phyloP scores from a whole-genome alignment of 768 basidiomycete species.

The Termitomyces sp. region DNA sequence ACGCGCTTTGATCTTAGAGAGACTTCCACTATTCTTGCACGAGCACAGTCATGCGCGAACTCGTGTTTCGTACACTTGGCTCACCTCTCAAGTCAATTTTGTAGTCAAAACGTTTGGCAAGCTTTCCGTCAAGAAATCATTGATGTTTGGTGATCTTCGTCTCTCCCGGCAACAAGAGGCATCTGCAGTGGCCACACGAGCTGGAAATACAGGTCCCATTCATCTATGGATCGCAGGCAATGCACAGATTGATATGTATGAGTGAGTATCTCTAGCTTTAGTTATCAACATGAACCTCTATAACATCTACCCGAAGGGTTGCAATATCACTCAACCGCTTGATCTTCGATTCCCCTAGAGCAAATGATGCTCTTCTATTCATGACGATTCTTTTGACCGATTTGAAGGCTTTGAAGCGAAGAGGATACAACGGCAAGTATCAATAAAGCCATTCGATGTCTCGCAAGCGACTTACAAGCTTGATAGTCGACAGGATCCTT shows the following conservation, averaged over 20 bases:
- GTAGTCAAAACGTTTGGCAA: conserved; percentile 66
- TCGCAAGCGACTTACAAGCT: background rate
- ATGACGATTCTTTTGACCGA: conserved; percentile 95
- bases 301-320: conserved; percentile 46
- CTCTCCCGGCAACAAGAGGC: conserved; percentile 59
- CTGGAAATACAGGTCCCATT: conserved; percentile 48
- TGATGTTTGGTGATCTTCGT: conserved; percentile 48
- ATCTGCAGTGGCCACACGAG: conserved; percentile 64
- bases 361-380: conserved; percentile 85
- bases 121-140: conserved; percentile 56
- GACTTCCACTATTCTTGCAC: conserved; percentile 87
- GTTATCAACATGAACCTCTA: background rate
- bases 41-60: conserved; percentile 75
- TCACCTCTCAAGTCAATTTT: conserved; percentile 61
- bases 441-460: background rate
- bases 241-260: conserved; percentile 83
- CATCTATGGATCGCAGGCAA: conserved; percentile 77
- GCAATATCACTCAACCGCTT: conserved; percentile 79
- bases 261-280: conserved; percentile 56
- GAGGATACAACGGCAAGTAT: conserved; percentile 76
- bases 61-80: conserved; percentile 61
- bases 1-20: conserved; percentile 67
- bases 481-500: conserved; percentile 83
- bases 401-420: conserved; percentile 69
- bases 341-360: conserved; percentile 73